Percentiles rank a stretch among this genome's conserved stretches.
Evolutionary conservation across 2,329 filamentous ascomycete species (phyloP).

Genomic region (Penicillium sp.): DNA sequence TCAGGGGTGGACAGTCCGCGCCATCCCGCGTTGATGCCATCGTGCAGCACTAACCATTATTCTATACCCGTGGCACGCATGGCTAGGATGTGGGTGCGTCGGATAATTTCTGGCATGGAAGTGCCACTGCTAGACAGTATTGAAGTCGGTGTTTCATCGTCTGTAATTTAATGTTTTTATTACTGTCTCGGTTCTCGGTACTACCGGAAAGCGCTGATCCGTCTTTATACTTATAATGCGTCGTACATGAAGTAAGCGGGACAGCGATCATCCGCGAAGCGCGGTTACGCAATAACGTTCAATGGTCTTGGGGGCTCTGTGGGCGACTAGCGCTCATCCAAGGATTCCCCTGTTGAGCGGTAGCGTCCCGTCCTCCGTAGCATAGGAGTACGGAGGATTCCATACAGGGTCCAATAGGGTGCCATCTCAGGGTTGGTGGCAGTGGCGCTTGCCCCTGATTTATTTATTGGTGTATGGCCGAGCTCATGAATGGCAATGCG

Average conservation of each 20-base stretch:
- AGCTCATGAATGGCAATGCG: background rate
- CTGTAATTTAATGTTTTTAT: background rate
- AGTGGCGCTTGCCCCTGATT: slow-evolving; percentile 1
- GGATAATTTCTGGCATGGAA: slow-evolving; percentile 17
- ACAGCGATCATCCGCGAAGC: slow-evolving; percentile 22
- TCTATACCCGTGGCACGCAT: slow-evolving; percentile 1
- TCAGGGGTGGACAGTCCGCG: slow-evolving; percentile 13
- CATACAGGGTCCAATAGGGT: too few relatives aligned
- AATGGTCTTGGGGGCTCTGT: background rate
- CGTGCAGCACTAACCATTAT: slow-evolving; percentile 20
- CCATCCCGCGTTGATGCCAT: slow-evolving; percentile 21
- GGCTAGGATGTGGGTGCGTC: slow-evolving; percentile 5
- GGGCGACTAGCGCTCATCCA: background rate
- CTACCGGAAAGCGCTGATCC: background rate
- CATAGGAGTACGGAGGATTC: too few relatives aligned
- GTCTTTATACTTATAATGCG: background rate
- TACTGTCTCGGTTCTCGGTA: background rate
- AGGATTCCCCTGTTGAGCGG: background rate
- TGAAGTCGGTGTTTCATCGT: slow-evolving; percentile 9
- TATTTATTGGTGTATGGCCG: background rate
- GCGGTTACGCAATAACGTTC: slow-evolving; percentile 22
- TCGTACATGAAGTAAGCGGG: slow-evolving; percentile 1
- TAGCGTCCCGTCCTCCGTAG: background rate
- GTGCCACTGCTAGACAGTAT: background rate
- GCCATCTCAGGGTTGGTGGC: background rate